Evolutionary conservation across 1,139 yeast genomes (phyloP).

Genomic region (Arxiozyma bovina): DNA sequence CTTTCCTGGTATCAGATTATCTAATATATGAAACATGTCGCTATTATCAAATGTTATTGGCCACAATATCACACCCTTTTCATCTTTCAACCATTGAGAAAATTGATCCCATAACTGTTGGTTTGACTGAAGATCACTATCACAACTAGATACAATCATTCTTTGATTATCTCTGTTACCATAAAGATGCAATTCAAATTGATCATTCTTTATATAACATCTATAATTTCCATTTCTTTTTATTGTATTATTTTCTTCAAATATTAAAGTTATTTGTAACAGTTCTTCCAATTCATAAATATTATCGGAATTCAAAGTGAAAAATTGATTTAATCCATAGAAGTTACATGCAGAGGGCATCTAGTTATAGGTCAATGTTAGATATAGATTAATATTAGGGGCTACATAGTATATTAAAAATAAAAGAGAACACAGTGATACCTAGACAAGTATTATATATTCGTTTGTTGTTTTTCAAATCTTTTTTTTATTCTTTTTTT

Average conservation of each 20-base stretch:
- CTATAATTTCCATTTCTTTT: neutral
- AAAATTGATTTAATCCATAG: conserved; percentile 11
- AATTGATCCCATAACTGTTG: neutral
- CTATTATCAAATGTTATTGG: conserved; percentile 18
- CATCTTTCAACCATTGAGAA: conserved; percentile 22
- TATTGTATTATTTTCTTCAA: neutral
- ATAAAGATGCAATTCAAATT: neutral
- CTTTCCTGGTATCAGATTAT: conserved; percentile 5
- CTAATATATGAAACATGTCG: conserved; percentile 21
- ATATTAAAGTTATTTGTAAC: conserved; percentile 2
- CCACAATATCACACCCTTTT: conserved; percentile 20
- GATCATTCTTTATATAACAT: neutral
- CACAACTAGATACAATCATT: conserved; percentile 1
- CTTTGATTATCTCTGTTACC: neutral
- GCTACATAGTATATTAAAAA: neutral
- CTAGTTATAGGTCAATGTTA: neutral
- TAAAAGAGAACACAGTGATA: neutral
- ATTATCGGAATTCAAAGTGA: conserved; percentile 5
- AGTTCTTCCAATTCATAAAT: conserved; percentile 8
- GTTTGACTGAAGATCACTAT: neutral
- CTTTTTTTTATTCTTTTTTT: too few relatives aligned
- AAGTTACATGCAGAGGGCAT: conserved; percentile 18
- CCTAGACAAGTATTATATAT: too few relatives aligned
- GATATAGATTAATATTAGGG: neutral
- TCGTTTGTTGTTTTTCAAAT: neutral